A percentile compares a stretch with the other conserved stretches of the same genome.
These are phyloP conservation scores for Aureobasidium sp. DNA, from an alignment of 2,329 filamentous ascomycete genomes.

Conservation along the genomic window DNA sequence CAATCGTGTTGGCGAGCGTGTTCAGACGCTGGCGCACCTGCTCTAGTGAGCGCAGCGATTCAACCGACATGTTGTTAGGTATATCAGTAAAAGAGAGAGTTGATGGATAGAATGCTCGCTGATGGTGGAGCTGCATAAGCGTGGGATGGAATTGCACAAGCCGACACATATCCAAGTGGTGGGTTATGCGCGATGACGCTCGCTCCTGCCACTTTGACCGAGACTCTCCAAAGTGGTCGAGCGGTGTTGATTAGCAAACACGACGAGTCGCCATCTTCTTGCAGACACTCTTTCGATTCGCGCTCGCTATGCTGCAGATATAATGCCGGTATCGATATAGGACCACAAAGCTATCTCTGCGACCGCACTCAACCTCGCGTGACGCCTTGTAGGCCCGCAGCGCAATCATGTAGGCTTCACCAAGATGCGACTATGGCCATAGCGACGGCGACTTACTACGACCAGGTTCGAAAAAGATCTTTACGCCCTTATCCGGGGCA, in stretches of 20 bases:
- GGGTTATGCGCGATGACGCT: not conserved
- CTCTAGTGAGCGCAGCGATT: constrained; percentile 23
- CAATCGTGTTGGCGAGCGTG: constrained; percentile 21
- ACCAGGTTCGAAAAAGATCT: constrained; percentile 97
- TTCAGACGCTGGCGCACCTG: constrained; percentile 24
- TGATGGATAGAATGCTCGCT: not conserved
- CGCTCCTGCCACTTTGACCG: not conserved
- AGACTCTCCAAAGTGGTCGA: not conserved
- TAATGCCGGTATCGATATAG: not conserved
- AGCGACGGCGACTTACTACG: not conserved
- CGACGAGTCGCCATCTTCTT: not conserved
- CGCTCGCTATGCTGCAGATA: not conserved
- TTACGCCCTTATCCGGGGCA: constrained; percentile 94
- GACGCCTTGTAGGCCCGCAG: not conserved
- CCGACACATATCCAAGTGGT: not conserved
- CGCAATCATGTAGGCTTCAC: constrained; percentile 6
- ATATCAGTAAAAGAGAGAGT: not conserved
- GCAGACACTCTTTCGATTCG: not conserved
- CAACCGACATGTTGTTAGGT: constrained; percentile 6
- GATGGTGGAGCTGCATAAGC: too few relatives aligned
- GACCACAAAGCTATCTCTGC: not conserved
- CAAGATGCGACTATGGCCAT: not conserved
- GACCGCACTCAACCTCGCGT: not conserved
- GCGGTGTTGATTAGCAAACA: not conserved
- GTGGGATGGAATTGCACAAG: not conserved